Evolutionary conservation across 768 basidiomycete genomes (phyloP).

Genomic region (Suillus cothurnatus): DNA sequence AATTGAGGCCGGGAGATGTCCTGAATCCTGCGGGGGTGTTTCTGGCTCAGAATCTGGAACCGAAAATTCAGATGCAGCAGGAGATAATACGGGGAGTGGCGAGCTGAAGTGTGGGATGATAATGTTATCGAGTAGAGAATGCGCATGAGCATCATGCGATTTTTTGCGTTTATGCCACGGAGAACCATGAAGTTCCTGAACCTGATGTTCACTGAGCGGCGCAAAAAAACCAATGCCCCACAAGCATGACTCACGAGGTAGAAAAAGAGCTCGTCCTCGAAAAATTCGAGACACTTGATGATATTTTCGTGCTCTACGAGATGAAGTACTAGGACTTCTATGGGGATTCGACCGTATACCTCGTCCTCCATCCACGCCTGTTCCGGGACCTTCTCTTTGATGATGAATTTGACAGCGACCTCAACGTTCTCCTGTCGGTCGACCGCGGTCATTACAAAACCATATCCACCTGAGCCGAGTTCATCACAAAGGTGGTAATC

Average conservation of each 20-base stretch:
- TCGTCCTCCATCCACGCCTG: constrained; percentile 60
- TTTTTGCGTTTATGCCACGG: constrained; percentile 70
- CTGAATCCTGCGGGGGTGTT: constrained; percentile 42
- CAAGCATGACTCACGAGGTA: constrained; percentile 67
- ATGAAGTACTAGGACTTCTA: constrained; percentile 78
- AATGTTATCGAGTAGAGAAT: constrained; percentile 23
- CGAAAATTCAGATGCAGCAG: constrained; percentile 53
- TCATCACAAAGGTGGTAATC: constrained; percentile 69
- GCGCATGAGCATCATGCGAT: constrained; percentile 27
- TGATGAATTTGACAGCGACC: constrained; percentile 95
- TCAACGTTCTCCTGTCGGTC: constrained; percentile 61
- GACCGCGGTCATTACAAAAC: constrained; percentile 89
- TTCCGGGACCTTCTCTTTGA: constrained; percentile 67
- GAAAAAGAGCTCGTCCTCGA: constrained; percentile 82
- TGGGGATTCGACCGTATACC: constrained; percentile 64
- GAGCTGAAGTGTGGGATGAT: constrained; percentile 30
- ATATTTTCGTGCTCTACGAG: constrained; percentile 79
- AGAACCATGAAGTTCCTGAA: constrained; percentile 91
- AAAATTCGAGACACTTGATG: constrained; percentile 81
- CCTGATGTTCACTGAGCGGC: constrained; percentile 41
- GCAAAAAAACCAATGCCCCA: constrained; percentile 5
- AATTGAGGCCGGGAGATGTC: constrained; percentile 22
- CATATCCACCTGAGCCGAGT: constrained; percentile 91
- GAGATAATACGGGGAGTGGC: constrained; percentile 57
- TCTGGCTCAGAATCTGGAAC: constrained; percentile 43